These are phyloP conservation scores for Cyclocybe aegerita DNA, from an alignment of 768 basidiomycete genomes.

Conservation along the genomic window DNA sequence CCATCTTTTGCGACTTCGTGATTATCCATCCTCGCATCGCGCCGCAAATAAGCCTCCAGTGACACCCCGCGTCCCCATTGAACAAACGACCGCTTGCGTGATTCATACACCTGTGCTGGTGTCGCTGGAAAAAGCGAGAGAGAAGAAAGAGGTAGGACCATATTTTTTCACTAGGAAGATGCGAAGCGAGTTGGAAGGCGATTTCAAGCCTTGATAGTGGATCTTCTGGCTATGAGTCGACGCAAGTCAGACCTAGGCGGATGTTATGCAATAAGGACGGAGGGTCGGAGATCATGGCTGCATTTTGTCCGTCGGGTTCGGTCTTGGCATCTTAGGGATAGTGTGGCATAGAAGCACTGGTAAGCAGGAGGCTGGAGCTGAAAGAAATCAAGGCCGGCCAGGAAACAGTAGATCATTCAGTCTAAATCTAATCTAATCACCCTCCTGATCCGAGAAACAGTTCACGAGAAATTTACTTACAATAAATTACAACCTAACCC, in stretches of 20 bases:
- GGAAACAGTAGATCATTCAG: not conserved
- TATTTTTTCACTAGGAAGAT: not conserved
- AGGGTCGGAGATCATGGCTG: no score
- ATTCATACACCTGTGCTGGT: not conserved
- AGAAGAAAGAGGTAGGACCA: not conserved
- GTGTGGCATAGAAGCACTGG: no score
- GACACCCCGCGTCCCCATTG: not conserved
- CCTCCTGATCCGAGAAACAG: no score
- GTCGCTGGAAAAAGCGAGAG: not conserved
- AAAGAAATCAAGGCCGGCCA: no score
- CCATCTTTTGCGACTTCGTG: slow-evolving; percentile 44
- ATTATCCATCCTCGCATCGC: not conserved
- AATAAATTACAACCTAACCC: not conserved
- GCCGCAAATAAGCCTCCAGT: not conserved
- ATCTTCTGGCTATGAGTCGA: no score
- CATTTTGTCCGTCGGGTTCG: no score
- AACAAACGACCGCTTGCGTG: not conserved
- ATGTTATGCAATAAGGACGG: no score
- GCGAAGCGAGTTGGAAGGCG: not conserved
- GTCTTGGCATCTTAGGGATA: no score
- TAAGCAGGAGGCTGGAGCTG: no score
- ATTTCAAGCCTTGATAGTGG: not conserved
- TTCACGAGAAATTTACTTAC: no score
- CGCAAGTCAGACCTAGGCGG: no score
- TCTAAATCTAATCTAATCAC: not conserved